These are phyloP conservation scores for Fusarium lyarnte DNA, from an alignment of 2,329 filamentous ascomycete genomes.

Conservation along the genomic window DNA sequence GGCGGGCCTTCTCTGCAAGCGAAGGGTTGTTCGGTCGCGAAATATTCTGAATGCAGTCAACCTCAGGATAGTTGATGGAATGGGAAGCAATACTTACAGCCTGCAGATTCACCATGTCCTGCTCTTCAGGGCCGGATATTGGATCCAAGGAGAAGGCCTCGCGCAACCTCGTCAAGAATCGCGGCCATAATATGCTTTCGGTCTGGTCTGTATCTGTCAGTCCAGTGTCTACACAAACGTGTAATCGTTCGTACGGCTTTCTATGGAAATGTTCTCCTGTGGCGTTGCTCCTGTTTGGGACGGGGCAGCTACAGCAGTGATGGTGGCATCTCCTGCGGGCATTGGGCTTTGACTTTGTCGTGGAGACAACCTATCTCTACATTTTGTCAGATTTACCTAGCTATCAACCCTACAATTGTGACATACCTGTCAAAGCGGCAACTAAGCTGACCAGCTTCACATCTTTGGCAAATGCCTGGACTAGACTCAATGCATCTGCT, in stretches of 20 bases:
- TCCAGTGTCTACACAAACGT: rapidly evolving
- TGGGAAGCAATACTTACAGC: background rate
- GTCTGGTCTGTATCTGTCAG: background rate
- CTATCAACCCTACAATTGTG: rapidly evolving
- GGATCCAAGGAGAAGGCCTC: background rate
- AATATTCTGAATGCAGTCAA: background rate
- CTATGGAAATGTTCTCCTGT: background rate
- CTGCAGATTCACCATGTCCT: background rate
- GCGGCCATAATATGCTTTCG: background rate
- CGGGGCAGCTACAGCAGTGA: background rate
- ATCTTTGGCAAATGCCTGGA: background rate
- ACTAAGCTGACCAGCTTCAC: background rate
- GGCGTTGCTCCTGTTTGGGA: background rate
- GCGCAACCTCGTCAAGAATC: background rate
- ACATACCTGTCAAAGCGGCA: background rate
- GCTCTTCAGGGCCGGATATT: background rate
- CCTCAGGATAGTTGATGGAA: no score
- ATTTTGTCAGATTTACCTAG: rapidly evolving
- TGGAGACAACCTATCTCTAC: background rate
- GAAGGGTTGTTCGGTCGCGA: background rate
- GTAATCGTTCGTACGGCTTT: background rate
- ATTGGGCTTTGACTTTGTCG: background rate
- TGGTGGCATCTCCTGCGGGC: no score
- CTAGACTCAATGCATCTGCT: background rate
- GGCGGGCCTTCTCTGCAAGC: background rate